These are phyloP conservation scores for Saccharomycopsis fodiens DNA, from an alignment of 805 yeast genomes.

Conservation along the genomic window DNA sequence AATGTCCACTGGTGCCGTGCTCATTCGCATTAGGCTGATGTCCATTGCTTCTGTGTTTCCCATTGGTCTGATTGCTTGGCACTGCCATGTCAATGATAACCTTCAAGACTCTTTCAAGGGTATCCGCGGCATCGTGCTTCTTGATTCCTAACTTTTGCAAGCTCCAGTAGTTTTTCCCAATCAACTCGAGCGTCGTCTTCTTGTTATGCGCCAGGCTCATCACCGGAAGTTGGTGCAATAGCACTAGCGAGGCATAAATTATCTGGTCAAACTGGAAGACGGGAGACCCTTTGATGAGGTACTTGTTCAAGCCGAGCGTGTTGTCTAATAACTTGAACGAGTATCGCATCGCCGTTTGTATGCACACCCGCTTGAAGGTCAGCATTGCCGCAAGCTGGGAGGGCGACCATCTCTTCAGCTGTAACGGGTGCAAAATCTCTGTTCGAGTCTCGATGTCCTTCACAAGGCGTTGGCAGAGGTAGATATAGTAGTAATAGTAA, in stretches of 20 bases:
- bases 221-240: constrained; percentile 41
- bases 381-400: constrained; percentile 23
- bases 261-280: constrained; percentile 43
- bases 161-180: constrained; percentile 52
- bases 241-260: constrained; percentile 46
- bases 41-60: constrained; percentile 7
- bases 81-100: constrained; percentile 41
- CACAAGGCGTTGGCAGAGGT: constrained; percentile 32
- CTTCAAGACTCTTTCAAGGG: constrained; percentile 48
- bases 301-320: constrained; percentile 36
- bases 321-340: constrained; percentile 39
- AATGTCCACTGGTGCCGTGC: too few relatives aligned
- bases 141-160: constrained; percentile 48
- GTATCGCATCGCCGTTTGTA: constrained; percentile 37
- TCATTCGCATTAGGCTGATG: constrained; percentile 3
- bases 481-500: constrained; percentile 40
- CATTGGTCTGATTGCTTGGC: neutral
- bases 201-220: constrained; percentile 28
- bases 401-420: constrained; percentile 24
- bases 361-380: constrained; percentile 26
- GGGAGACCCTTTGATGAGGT: constrained; percentile 49
- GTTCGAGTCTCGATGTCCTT: constrained; percentile 20
- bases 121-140: constrained; percentile 51
- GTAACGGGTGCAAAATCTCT: constrained; percentile 20
- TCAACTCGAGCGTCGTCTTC: constrained; percentile 36